A percentile compares a stretch with the other conserved stretches of the same genome.
phyloP scores from a whole-genome alignment of 2,329 filamentous ascomycete species.

The Fusarium bulbicola region DNA sequence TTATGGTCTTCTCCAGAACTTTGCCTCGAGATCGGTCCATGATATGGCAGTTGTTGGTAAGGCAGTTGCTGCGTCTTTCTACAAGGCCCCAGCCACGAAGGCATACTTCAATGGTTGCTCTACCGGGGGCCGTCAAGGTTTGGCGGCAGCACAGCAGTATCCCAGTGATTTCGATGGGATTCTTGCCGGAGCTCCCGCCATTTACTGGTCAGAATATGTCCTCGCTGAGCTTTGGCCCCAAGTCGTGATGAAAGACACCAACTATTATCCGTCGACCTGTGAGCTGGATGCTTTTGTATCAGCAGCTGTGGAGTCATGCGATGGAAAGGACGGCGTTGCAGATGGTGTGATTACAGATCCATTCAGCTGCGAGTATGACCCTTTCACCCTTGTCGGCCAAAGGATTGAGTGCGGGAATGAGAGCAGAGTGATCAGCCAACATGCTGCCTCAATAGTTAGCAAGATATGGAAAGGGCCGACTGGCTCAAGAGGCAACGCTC shows the following conservation, averaged over 20 bases:
- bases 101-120: not conserved
- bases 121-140: not conserved
- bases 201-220: not conserved
- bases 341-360: not conserved
- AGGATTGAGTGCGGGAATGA: not conserved
- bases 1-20: not conserved
- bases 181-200: not conserved
- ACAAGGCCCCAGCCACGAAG: not conserved
- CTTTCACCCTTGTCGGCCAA: not conserved
- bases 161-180: not conserved
- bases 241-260: not conserved
- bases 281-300: not conserved
- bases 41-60: not conserved
- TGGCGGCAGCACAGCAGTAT: not conserved
- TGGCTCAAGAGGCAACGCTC: not conserved
- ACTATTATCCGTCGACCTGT: not conserved
- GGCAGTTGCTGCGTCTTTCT: not conserved
- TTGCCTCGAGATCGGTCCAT: not conserved
- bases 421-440: too few relatives aligned
- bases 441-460: not conserved
- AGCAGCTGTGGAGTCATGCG: not conserved
- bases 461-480: not conserved
- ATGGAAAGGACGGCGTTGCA: not conserved
- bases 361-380: not conserved
- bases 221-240: not conserved